phyloP scores from a whole-genome alignment of 495 filamentous ascomycete species.

The Trichoderma asperelloides region DNA sequence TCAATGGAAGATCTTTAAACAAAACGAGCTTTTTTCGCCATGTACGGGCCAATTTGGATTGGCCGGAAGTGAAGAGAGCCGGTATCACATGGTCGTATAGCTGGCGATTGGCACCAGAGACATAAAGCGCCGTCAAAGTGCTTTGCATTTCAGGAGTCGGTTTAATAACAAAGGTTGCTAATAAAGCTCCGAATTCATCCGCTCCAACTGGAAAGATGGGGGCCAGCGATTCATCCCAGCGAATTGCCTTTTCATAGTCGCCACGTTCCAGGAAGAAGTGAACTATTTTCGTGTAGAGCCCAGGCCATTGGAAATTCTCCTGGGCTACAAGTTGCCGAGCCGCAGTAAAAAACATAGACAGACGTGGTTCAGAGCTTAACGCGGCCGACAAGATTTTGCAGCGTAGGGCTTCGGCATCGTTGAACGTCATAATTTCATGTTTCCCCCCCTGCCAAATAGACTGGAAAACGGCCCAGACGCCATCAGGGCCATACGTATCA shows the following conservation, averaged over 20 bases:
- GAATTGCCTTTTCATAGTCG: conserved; percentile 22
- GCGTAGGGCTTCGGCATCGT: conserved; percentile 8
- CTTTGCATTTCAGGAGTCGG: conserved; percentile 17
- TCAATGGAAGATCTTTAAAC: conserved; percentile 13
- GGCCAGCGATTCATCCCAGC: conserved; percentile 29
- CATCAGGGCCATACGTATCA: neutral
- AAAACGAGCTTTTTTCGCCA: conserved; percentile 43
- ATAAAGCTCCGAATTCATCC: conserved; percentile 20
- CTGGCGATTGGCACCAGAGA: conserved; percentile 40
- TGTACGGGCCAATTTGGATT: conserved; percentile 39
- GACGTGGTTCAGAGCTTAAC: neutral
- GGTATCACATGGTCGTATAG: conserved; percentile 56
- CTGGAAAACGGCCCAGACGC: neutral
- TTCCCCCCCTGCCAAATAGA: neutral
- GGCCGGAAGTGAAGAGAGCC: conserved; percentile 40
- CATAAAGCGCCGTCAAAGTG: conserved; percentile 36
- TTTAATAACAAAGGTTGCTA: conserved; percentile 25
- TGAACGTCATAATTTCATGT: neutral
- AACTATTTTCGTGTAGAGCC: conserved; percentile 25
- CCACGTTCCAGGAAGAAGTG: conserved; percentile 26
- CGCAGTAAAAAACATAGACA: neutral
- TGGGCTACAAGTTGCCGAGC: conserved; percentile 15
- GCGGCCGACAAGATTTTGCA: neutral
- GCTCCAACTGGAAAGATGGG: conserved; percentile 24
- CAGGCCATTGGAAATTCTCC: conserved; percentile 35